Percentiles rank a stretch among this genome's conserved stretches.
These are phyloP conservation scores for Yamadazyma blattariae DNA, from an alignment of 1,139 yeast genomes.

Conservation along the genomic window DNA sequence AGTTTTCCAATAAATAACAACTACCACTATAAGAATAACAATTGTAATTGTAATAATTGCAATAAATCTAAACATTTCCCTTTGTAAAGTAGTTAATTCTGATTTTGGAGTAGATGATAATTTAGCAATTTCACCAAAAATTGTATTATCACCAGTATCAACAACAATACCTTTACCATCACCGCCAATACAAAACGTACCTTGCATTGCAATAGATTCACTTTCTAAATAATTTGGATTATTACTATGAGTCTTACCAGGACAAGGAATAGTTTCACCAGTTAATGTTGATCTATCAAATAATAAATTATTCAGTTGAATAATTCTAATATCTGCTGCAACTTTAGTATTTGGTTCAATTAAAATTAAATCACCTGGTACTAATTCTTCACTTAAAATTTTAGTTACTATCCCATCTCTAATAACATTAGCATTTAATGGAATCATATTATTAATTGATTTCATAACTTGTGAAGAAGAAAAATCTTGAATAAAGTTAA, in stretches of 20 bases:
- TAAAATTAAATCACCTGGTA: slow-evolving; percentile 30
- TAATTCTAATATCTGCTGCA: slow-evolving; percentile 33
- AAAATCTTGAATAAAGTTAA: slow-evolving; percentile 51
- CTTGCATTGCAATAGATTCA: slow-evolving; percentile 42
- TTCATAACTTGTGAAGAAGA: slow-evolving; percentile 49
- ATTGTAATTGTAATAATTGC: slow-evolving; percentile 20
- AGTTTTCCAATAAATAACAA: slow-evolving; percentile 45
- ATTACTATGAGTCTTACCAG: slow-evolving; percentile 17
- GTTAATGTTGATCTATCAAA: slow-evolving; percentile 36
- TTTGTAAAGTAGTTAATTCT: slow-evolving; percentile 30
- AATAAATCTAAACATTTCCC: slow-evolving; percentile 29
- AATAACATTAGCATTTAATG: slow-evolving; percentile 29
- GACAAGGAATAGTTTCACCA: slow-evolving; percentile 31
- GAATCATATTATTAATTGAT: slow-evolving; percentile 45
- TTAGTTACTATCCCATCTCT: slow-evolving; percentile 19
- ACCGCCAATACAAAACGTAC: slow-evolving; percentile 37
- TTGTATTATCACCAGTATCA: slow-evolving; percentile 29
- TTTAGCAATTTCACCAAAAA: slow-evolving; percentile 34
- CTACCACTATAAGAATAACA: slow-evolving; percentile 20
- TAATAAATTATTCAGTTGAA: slow-evolving; percentile 24
- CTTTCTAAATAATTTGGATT: slow-evolving; percentile 43
- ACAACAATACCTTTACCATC: slow-evolving; percentile 32
- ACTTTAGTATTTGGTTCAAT: slow-evolving; percentile 26
- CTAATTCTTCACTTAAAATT: slow-evolving; percentile 21
- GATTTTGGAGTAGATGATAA: slow-evolving; percentile 27